Evolutionary conservation across 2,329 filamentous ascomycete species (phyloP).

Genomic region (Dothistroma pini): DNA sequence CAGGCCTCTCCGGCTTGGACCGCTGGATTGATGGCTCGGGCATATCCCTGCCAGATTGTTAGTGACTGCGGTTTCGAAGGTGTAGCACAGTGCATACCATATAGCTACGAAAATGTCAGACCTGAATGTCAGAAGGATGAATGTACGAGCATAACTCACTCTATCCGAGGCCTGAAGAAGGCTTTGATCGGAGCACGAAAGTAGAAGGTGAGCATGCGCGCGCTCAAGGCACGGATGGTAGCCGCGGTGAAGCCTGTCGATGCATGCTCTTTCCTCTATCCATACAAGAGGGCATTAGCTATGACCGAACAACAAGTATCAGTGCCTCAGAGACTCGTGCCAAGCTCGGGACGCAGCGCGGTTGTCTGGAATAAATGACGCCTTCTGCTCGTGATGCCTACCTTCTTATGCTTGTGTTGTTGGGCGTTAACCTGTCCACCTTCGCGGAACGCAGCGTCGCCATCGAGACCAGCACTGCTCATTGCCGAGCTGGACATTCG

Average conservation of each 20-base stretch:
- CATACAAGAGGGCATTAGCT: too few relatives aligned
- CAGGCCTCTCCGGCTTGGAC: slow-evolving; percentile 48
- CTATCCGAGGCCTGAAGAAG: slow-evolving; percentile 85
- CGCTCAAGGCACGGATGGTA: slow-evolving; percentile 75
- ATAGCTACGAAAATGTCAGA: slow-evolving; percentile 39
- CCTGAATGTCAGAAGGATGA: background rate
- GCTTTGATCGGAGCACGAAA: slow-evolving; percentile 88
- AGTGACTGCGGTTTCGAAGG: background rate
- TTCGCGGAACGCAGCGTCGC: slow-evolving; percentile 15
- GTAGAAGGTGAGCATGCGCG: slow-evolving; percentile 83
- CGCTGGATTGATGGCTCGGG: slow-evolving; percentile 59
- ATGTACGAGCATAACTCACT: slow-evolving; percentile 54
- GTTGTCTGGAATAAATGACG: too few relatives aligned
- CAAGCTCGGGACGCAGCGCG: too few relatives aligned
- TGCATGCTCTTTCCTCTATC: slow-evolving; percentile 56
- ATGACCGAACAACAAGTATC: too few relatives aligned
- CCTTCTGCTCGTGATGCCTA: too few relatives aligned
- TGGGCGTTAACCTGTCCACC: slow-evolving; percentile 7
- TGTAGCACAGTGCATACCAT: slow-evolving; percentile 41
- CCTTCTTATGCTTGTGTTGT: slow-evolving; percentile 34
- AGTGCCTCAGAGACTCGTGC: too few relatives aligned
- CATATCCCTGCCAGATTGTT: slow-evolving; percentile 50
- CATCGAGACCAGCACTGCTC: slow-evolving; percentile 18
- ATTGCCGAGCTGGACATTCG: slow-evolving; percentile 8
- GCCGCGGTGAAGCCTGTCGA: slow-evolving; percentile 78